Base-by-base conservation (phyloP, 176 grass and related monocot species). In the Alloteropsis semialata region DNA sequence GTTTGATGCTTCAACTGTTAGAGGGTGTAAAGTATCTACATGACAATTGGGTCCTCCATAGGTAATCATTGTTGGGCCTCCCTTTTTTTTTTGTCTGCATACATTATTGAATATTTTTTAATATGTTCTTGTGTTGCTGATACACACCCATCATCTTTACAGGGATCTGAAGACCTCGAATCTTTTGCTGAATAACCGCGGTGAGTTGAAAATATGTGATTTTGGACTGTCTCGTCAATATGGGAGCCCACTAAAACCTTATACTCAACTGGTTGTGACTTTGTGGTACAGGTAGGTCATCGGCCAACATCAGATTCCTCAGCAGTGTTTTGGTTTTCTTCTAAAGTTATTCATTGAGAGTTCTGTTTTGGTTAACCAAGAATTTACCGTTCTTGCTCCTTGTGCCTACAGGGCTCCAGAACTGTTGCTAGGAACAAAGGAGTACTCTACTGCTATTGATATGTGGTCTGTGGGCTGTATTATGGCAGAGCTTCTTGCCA, bases 391-490 rank as follows among this genome's bases (percentile, higher is more conserved):
- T 72, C 44, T 82, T 61, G 38, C 48, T 57, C 33, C 79, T 87
- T 53, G 57, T 69, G 80, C 87, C 37, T 84, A 48, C 74, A 99
- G 96, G 89, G 89, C 96, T 34, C 96, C 96, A 39, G 96, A 99
- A 88, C 77, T 99, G 82, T 88, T 99, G 27, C 78, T 99, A 79
- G 93, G 93, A 83, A 86, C 91, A 67, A 99, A 94, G 82, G 96
- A 99, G 74, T 99, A 99, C 64, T 99, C 96, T 54, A 99, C 96
- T n/a, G 93, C 96, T 65, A 99, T 99, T 72, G 96, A 99, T 91
- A 99, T 99, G 93, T 99, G 96, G 96, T 99, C 96, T 2, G 78
- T 99, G 22, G 96, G 96, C 13, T 99, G 96, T 71, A 96, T 99
- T 88, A 99, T 99, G 96, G 96, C 96, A 60, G 96, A 99, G 78